Base-by-base conservation (phyloP, 2,329 filamentous ascomycete genomes). In the Alternaria brassicae region DNA sequence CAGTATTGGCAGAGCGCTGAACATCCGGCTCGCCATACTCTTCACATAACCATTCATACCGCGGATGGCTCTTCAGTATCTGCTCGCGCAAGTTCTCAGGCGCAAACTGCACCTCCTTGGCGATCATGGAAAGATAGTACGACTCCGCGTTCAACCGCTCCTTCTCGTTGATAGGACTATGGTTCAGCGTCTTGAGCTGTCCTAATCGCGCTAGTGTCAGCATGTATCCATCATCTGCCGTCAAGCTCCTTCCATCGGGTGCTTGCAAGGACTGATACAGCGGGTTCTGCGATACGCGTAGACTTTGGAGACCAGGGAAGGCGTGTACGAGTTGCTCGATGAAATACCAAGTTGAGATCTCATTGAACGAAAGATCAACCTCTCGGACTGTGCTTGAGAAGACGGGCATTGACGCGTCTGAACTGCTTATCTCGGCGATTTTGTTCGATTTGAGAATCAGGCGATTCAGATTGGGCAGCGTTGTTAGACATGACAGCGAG, bases 91-190 rank as follows among this genome's bases (percentile, higher is more conserved):
- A 84, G 3, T 76, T 77, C 56, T 86, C 83, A 0, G 86, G 80
- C 0, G 87, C 84, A 3, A 83, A 80, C 1, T 88, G 84, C 37
- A 97, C 81, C 73, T 95, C 91, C 62, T 88, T 88, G 10, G 86
- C 91, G 58, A 97, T 95, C 53, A 91, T 86, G 0, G 89, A 91
- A 10, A 98, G 86, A 76, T 99, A 99, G 76, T 96, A 99, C 71
- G 94, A 89, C 69, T 98, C 95, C 4, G 93, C 93, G 71, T 98
- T 95, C 53, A 87, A 84, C 17, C 94, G 88, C 75, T 98, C 93
- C 40, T 89, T 86, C 1, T 82, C 68, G 0, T 88, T 88, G 67
- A 98, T 88, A 1, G 76, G 77, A 60, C 78, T 88, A 74, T 91
- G 92, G 74, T 95, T 95, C 28, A 97, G 84, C 1, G 82, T 83